Evolutionary conservation across 2,329 filamentous ascomycete genomes (phyloP), one percentile per base, ranked within the genome.

Genomic region (Botrytis medusae): DNA sequence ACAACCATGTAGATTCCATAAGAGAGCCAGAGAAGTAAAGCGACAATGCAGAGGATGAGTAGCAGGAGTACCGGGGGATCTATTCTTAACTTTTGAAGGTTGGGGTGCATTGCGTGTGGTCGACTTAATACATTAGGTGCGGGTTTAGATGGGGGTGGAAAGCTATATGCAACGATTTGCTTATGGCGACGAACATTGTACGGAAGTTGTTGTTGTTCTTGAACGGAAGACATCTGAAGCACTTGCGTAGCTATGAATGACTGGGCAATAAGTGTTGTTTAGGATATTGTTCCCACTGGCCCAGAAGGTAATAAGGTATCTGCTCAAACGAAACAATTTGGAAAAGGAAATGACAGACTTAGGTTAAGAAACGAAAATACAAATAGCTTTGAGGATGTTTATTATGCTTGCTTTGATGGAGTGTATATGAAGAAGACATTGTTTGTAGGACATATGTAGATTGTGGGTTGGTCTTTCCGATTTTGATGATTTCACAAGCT

Each of bases 91-190:
- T 68, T 68, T 42, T 57, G 65, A 12, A 42, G 48, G n/a, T 57
- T 68, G 34, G 65, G 65, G 32, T 68, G 48, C 48, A 57, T 68
- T 20, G 48, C 48, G 32, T 68, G 65, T 57, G 65, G 65, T 57
- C 65, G 65, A 51, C 37, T 68, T 37, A 68, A 25, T 42, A 25
- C 10, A 14, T 22, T 68, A 18, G 34, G 14, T 16, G 65, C 16
- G 18, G 48, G 6, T 14, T 32, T n/a, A 57, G 65, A 57, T 10
- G 10, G 22, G 25, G 16, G 10, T 9, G 37, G 37, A 32, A 10
- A 42, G 34, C n/a, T 18, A 48, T 68, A 57, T 57, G 65, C 48
- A 57, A 68, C 22, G 1, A 37, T n/a, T 68, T 68, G 65, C 18
- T 10, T 42, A n/a, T 68, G 65, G 37, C 65, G 65, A 12, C 48